Base-by-base conservation (phyloP, 2,329 filamentous ascomycete genomes). In the Capronia americana region DNA sequence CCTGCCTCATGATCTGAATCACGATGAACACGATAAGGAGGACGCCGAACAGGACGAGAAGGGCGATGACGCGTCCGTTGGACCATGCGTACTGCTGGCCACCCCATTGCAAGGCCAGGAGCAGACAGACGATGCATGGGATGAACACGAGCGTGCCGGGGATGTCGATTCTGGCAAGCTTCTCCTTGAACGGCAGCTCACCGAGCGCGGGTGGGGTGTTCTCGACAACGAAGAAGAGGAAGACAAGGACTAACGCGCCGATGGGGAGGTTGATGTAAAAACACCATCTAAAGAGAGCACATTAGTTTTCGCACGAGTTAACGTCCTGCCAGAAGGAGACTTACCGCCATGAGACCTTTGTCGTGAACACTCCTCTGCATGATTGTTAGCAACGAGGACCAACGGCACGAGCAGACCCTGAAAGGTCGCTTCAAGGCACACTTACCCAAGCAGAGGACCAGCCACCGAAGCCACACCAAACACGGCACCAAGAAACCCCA, bases 11-110 rank as follows among this genome's bases (percentile, higher is more conserved):
- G 44, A 80, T 64, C 75, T 82, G 78, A 61, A 85, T 75, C 57
- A 72, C 78, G 34, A 83, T 69, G 67, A 88, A 88, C n/a, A 82
- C 64, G 28, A 74, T 66, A 5, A 73, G 66, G n/a, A 79, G 62
- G 32, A 79, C 20, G 0, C 72, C 72, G 64, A 83, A 83, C 3
- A 86, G 75, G 1, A 83, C 77, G 28, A 86, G 80, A 3, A 85
- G 75, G 0, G 77, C 79, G 57, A 85, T 81, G 61, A 85, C 78
- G 6, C 76, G 78, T 5, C 73, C 74, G 67, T 77, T 77, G 23
- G 69, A 73, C 83, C 83, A 85, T 1, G 75, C 48, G 34, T 81
- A 79, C 38, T 75, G 79, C 14, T 77, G 78, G 4, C 80, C 78
- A n/a, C 81, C 80, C 75, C 77, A 81, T 60, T 80, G 76, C 1